Conservation (phyloP, 495 filamentous ascomycete species). For the Xylaria flabelliformis region DNA sequence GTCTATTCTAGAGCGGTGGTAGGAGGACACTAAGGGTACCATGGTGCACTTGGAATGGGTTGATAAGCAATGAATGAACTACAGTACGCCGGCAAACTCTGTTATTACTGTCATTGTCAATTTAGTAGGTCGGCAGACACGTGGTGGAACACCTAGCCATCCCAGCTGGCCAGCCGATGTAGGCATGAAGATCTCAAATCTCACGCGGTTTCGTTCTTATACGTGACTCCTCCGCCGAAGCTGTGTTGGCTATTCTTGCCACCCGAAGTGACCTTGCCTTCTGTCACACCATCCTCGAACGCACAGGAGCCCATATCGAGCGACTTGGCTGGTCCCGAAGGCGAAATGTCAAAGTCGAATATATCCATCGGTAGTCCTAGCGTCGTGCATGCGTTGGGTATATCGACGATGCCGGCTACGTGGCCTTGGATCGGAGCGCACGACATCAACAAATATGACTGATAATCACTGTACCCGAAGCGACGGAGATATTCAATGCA, state of each 20-base stretch:
- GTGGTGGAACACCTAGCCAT: not conserved
- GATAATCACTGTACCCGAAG: conserved; percentile 78
- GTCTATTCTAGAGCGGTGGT: not conserved
- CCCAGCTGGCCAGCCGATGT: not conserved
- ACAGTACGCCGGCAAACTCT: not conserved
- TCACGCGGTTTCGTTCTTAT: conserved; percentile 38
- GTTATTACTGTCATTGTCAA: not conserved
- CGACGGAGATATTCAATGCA: conserved; percentile 85
- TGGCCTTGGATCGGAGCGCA: conserved; percentile 93
- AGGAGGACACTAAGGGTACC: not conserved
- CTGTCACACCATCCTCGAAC: conserved; percentile 62
- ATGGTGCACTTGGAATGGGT: not conserved
- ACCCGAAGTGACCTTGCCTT: conserved; percentile 50
- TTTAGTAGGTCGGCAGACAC: not conserved
- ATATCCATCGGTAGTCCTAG: conserved; percentile 93
- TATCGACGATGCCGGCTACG: conserved; percentile 92
- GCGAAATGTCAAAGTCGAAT: conserved; percentile 91
- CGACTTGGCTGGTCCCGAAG: conserved; percentile 64
- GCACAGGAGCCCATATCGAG: conserved; percentile 81
- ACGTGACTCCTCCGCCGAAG: conserved; percentile 60
- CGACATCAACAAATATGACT: conserved; percentile 87
- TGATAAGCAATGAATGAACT: not conserved
- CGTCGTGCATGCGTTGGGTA: conserved; percentile 84
- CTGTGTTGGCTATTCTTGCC: conserved; percentile 55
- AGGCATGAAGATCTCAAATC: not conserved